phyloP scores from a whole-genome alignment of 805 yeast genomes.

The Saccharomycopsis sp. region DNA sequence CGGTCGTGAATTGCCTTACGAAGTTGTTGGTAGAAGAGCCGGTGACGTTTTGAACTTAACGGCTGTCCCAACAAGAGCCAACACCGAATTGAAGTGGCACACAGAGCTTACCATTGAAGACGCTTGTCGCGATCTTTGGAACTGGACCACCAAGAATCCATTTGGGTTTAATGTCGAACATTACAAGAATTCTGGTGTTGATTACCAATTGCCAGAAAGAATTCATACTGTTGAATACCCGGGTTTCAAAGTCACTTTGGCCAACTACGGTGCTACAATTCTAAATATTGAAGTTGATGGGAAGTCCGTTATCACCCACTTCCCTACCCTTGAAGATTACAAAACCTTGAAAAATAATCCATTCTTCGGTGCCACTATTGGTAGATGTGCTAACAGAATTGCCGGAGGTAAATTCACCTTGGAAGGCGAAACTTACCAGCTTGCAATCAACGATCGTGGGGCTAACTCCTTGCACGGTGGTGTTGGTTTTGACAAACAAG shows the following conservation, averaged over 20 bases:
- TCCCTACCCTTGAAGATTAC: constrained; percentile 30
- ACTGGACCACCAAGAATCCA: constrained; percentile 67
- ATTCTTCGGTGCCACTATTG: constrained; percentile 58
- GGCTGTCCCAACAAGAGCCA: constrained; percentile 64
- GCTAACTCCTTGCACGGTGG: constrained; percentile 52
- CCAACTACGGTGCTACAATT: constrained; percentile 47
- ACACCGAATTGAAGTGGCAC: constrained; percentile 57
- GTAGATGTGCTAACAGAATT: constrained; percentile 60
- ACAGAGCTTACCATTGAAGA: constrained; percentile 48
- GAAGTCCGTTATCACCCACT: constrained; percentile 35
- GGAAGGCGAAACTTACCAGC: constrained; percentile 34
- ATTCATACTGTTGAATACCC: constrained; percentile 28
- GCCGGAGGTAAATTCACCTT: constrained; percentile 36
- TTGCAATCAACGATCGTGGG: constrained; percentile 37
- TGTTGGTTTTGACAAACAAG: constrained; percentile 43
- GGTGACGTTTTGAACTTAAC: constrained; percentile 77
- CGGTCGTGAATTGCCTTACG: constrained; percentile 57
- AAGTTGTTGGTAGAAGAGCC: constrained; percentile 57
- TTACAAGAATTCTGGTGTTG: constrained; percentile 1
- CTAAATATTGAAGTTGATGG: constrained; percentile 37
- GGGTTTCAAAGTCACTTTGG: constrained; percentile 34
- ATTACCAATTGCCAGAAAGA: constrained; percentile 26
- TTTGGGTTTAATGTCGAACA: constrained; percentile 39
- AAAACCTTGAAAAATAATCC: constrained; percentile 32
- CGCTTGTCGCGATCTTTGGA: constrained; percentile 72